phyloP scores from a whole-genome alignment of 2,329 filamentous ascomycete species.

The Apiospora aurea region DNA sequence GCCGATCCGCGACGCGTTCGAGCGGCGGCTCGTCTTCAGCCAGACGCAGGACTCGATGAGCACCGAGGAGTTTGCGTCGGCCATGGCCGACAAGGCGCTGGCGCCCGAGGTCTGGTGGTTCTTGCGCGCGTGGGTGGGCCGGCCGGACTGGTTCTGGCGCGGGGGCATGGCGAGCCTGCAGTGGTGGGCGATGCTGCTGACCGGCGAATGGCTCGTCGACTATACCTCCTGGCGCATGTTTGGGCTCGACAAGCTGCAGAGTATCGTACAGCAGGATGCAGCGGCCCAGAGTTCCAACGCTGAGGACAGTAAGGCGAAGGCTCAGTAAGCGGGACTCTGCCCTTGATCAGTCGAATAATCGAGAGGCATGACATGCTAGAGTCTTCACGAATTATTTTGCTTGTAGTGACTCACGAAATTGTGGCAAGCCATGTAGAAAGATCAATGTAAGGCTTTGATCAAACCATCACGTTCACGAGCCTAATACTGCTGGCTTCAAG shows the following conservation, averaged over 20 bases:
- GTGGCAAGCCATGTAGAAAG: background rate
- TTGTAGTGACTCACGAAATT: background rate
- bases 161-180: slow-evolving; percentile 43
- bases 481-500: too few relatives aligned
- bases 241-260: slow-evolving; percentile 14
- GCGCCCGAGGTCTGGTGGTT: slow-evolving; percentile 42
- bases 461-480: too few relatives aligned
- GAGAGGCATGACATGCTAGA: background rate
- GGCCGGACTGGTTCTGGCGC: slow-evolving; percentile 52
- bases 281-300: too few relatives aligned
- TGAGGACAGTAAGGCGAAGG: background rate
- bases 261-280: background rate
- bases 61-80: slow-evolving; percentile 51
- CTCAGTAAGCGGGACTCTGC: background rate
- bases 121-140: slow-evolving; percentile 46
- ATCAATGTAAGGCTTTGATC: too few relatives aligned
- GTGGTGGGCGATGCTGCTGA: slow-evolving; percentile 41
- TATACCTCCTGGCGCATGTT: slow-evolving; percentile 44
- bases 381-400: background rate
- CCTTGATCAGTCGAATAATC: background rate
- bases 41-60: slow-evolving; percentile 53
- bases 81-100: slow-evolving; percentile 52
- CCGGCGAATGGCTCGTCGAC: slow-evolving; percentile 49
- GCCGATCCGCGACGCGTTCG: slow-evolving; percentile 54
- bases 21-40: slow-evolving; percentile 54